These are phyloP conservation scores for Nakazawaea ishiwadae DNA, from an alignment of 805 yeast species.

Conservation along the genomic window DNA sequence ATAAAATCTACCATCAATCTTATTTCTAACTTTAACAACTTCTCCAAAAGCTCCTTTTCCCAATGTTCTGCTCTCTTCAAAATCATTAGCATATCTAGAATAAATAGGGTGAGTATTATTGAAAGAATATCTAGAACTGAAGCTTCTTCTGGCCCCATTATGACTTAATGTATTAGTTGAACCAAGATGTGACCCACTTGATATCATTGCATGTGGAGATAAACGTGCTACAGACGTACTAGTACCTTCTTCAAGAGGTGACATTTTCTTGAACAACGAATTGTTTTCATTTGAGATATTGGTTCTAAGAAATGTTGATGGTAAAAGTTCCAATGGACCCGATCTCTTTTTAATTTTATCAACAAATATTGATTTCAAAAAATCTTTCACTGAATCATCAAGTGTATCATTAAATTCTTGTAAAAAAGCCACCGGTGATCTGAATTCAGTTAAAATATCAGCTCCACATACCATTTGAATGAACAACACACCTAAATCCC, in stretches of 20 bases:
- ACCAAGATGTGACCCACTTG: slow-evolving; percentile 16
- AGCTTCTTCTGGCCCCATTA: slow-evolving; percentile 32
- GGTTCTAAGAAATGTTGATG: slow-evolving; percentile 77
- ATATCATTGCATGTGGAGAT: slow-evolving; percentile 1
- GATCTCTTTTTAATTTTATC: slow-evolving; percentile 66
- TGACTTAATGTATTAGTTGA: slow-evolving; percentile 18
- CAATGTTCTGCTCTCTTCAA: slow-evolving; percentile 86
- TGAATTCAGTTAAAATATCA: slow-evolving; percentile 47
- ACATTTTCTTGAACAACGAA: slow-evolving; percentile 5
- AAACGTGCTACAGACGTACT: too few species aligned
- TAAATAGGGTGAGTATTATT: slow-evolving; percentile 20
- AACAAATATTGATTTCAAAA: slow-evolving; percentile 63
- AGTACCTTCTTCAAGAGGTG: too few species aligned
- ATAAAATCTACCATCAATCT: slow-evolving; percentile 90
- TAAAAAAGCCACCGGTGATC: slow-evolving; percentile 63
- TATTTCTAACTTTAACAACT: slow-evolving; percentile 93
- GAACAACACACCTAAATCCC: slow-evolving; percentile 86
- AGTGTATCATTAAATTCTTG: slow-evolving; percentile 27
- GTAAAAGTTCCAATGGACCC: slow-evolving; percentile 78
- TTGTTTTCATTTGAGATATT: slow-evolving; percentile 32
- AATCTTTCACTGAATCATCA: slow-evolving; percentile 59
- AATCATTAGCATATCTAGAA: slow-evolving; percentile 86
- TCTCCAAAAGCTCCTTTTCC: slow-evolving; percentile 98
- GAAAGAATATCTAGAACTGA: slow-evolving; percentile 31
- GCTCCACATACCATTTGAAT: slow-evolving; percentile 61